phyloP scores from a whole-genome alignment of 1,284 basidiomycete species.

The Microbotryum silenes-acaulis region DNA sequence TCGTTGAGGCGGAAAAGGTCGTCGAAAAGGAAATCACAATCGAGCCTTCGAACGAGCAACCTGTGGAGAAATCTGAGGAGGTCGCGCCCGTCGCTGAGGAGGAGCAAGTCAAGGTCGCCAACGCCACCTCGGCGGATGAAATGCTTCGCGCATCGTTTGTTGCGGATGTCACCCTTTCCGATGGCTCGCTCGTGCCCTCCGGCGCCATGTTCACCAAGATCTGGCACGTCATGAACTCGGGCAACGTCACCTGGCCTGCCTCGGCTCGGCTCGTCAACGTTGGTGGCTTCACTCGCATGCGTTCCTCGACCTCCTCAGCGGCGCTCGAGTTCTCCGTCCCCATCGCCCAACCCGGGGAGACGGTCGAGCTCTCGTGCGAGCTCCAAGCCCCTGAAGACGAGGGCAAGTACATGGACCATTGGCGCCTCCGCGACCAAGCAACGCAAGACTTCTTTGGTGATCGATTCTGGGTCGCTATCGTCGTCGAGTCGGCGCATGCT shows the following conservation, averaged over 20 bases:
- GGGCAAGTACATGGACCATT: slow-evolving; percentile 31
- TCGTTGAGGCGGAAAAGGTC: not conserved
- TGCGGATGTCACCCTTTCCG: slow-evolving; percentile 26
- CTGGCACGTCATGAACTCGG: slow-evolving; percentile 32
- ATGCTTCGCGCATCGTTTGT: no score
- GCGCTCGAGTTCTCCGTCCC: slow-evolving; percentile 2
- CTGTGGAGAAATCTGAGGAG: no score
- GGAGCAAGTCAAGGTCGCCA: not conserved
- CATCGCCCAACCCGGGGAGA: slow-evolving; percentile 13
- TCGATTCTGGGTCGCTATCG: slow-evolving; percentile 20
- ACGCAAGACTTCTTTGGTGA: slow-evolving; percentile 28
- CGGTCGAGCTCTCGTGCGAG: slow-evolving; percentile 26
- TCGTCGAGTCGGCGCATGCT: no score
- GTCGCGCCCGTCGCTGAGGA: not conserved
- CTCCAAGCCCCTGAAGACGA: slow-evolving; percentile 31
- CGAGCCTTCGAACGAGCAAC: not conserved
- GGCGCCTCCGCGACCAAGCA: slow-evolving; percentile 17
- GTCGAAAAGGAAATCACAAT: not conserved
- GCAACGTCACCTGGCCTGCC: slow-evolving; percentile 25
- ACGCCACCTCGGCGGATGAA: no score
- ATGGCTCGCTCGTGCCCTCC: slow-evolving; percentile 31
- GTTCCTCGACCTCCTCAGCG: not conserved
- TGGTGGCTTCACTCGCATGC: slow-evolving; percentile 26
- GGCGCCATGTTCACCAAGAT: slow-evolving; percentile 31
- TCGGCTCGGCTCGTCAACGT: slow-evolving; percentile 29